These are phyloP conservation scores for Stereocaulon alpinum DNA, from an alignment of 495 filamentous ascomycete species.

Conservation along the genomic window DNA sequence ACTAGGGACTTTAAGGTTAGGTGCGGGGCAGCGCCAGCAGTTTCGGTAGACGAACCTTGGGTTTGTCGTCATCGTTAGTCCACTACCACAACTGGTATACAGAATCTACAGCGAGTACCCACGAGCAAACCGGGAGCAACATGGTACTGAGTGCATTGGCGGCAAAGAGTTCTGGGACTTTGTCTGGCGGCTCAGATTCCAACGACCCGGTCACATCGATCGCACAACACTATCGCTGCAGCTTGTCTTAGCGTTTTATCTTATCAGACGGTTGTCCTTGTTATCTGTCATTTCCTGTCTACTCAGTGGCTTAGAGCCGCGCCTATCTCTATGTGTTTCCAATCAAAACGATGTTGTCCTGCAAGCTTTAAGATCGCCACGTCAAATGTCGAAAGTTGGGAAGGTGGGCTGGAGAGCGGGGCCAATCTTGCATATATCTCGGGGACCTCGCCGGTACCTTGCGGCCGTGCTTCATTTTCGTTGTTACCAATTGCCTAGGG, in stretches of 20 bases:
- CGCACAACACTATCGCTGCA: background rate
- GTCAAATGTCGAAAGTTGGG: background rate
- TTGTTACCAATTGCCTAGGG: background rate
- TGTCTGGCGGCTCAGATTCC: background rate
- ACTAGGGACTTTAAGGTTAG: too few relatives aligned
- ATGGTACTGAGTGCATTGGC: too few relatives aligned
- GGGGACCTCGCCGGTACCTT: background rate
- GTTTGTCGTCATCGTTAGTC: too few relatives aligned
- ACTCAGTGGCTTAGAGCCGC: too few relatives aligned
- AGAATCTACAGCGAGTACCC: too few relatives aligned
- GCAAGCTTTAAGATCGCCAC: background rate
- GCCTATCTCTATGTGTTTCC: background rate
- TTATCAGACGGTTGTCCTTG: constrained; percentile 1
- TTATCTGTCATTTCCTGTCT: background rate
- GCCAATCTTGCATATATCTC: background rate
- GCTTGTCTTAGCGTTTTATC: background rate
- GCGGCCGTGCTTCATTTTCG: background rate
- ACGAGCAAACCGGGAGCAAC: too few relatives aligned
- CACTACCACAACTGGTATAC: too few relatives aligned
- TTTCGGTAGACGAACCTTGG: too few relatives aligned
- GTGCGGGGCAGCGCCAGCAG: too few relatives aligned
- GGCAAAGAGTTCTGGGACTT: background rate
- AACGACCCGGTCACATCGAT: background rate
- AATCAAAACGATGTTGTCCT: background rate
- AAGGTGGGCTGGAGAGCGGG: background rate